These are phyloP conservation scores for Colletotrichum caudatum DNA, from an alignment of 2,329 filamentous ascomycete species.

Conservation along the genomic window DNA sequence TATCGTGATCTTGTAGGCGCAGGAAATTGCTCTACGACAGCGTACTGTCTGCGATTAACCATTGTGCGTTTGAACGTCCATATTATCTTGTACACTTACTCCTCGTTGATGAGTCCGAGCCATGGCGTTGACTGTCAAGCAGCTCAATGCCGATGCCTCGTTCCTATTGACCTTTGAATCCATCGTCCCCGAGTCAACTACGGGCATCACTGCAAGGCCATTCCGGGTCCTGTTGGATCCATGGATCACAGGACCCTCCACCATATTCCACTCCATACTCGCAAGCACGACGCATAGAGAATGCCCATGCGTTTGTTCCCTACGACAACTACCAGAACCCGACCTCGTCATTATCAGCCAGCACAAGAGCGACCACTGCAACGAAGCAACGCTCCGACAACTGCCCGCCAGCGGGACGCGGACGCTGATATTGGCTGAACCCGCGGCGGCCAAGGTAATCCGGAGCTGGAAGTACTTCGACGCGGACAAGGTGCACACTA, in stretches of 20 bases:
- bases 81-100: background rate
- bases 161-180: conserved; percentile 74
- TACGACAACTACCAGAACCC: conserved; percentile 56
- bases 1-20: background rate
- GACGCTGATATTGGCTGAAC: conserved; percentile 75
- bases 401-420: conserved; percentile 65
- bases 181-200: conserved; percentile 55
- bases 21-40: conserved; percentile 15
- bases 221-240: conserved; percentile 80
- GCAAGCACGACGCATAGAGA: conserved; percentile 68
- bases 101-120: conserved; percentile 9
- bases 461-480: conserved; percentile 77
- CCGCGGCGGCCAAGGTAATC: conserved; percentile 73
- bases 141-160: conserved; percentile 73
- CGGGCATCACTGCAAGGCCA: conserved; percentile 56
- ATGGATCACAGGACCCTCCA: conserved; percentile 73
- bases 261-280: conserved; percentile 71
- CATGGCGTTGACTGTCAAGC: conserved; percentile 74
- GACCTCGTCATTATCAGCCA: conserved; percentile 62
- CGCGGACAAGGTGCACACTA: conserved; percentile 57
- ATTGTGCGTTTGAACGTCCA: background rate
- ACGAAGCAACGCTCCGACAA: conserved; percentile 75
- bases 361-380: conserved; percentile 73
- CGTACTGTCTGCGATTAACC: background rate
- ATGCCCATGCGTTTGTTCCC: conserved; percentile 67